Evolutionary conservation across 805 yeast genomes (phyloP), one percentile per base, ranked within the genome.

Genomic region (Pachysolen tannophilus): DNA sequence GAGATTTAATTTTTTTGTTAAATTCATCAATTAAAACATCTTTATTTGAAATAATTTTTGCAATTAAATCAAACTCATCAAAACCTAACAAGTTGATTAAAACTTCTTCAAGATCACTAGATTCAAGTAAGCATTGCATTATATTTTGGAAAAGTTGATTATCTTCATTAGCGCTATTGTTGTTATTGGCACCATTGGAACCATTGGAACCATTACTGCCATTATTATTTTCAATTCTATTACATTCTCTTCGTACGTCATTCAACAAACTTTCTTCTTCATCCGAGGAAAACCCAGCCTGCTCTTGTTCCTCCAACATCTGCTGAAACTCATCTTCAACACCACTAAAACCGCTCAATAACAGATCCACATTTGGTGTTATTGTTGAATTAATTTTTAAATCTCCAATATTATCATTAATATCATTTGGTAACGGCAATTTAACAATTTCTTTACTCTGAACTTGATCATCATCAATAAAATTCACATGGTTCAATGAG

Each of bases 1-100:
- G 15, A 39, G 28, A 25, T 8, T 36, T 44, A 31, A 43, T 53
- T 4, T 26, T 38, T 24, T 6, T 11, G 20, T 43, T 26, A 40
- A 47, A 42, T 31, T 50, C 48, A 7, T 40, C 47, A 5, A 60
- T n/a, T 3, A 61, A 43, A 11, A 47, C 49, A 0, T 47, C 47
- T 45, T 65, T 70, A 33, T 72, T 57, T 34, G 69, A 69, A 4
- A 85, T 53, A 9, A 86, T 57, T 30, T 65, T 69, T 1, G 86
- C 68, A 8, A 88, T 82, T 33, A 88, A 56, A 35, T 86, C 96
- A 41, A 92, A 69, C 50, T 85, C 82, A 18, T 86, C 95, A 46
- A 77, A 82, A 0, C 98, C 98, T 1, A 92, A 55, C 6, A 84
- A 64, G 52, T 87, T 96, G 40, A 85, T 76, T 28, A 92, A 58